A percentile compares a stretch with the other conserved stretches of the same genome.
Conservation (phyloP, 129 eudicot species). For the Tanacetum coccineum region DNA sequence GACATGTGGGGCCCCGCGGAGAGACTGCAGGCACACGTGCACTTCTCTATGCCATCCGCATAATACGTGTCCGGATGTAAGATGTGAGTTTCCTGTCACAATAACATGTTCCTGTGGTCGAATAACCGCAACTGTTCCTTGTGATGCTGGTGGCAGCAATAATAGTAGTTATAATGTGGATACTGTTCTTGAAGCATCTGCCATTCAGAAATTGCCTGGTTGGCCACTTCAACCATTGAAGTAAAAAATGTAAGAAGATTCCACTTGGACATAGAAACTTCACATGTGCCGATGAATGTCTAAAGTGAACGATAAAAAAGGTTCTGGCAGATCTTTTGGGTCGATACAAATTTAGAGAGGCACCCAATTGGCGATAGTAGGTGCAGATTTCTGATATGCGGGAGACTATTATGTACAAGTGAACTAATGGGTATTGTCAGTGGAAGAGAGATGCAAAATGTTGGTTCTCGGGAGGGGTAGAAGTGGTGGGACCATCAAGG, state of each 20-base stretch:
- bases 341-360: constrained; percentile 58
- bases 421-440: constrained; percentile 87
- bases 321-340: constrained; percentile 88
- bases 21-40: no score
- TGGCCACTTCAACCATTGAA: constrained; percentile 71
- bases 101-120: no score
- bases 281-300: constrained; percentile 84
- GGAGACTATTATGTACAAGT: constrained; percentile 63
- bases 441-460: no score
- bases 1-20: no score
- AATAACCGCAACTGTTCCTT: no score
- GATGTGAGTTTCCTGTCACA: no score
- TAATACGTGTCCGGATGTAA: no score
- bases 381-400: constrained; percentile 51
- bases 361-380: constrained; percentile 78
- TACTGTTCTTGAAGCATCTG: constrained; percentile 74
- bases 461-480: no score
- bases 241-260: constrained; percentile 54
- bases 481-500: no score
- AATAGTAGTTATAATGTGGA: no score
- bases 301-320: constrained; percentile 70
- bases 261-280: constrained; percentile 92
- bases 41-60: no score
- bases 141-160: no score
- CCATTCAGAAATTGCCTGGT: constrained; percentile 70